Evolutionary conservation across 176 grass and related monocot species (phyloP), one percentile per base, ranked within the genome.

Genomic region (Rhynchospora breviuscula): DNA sequence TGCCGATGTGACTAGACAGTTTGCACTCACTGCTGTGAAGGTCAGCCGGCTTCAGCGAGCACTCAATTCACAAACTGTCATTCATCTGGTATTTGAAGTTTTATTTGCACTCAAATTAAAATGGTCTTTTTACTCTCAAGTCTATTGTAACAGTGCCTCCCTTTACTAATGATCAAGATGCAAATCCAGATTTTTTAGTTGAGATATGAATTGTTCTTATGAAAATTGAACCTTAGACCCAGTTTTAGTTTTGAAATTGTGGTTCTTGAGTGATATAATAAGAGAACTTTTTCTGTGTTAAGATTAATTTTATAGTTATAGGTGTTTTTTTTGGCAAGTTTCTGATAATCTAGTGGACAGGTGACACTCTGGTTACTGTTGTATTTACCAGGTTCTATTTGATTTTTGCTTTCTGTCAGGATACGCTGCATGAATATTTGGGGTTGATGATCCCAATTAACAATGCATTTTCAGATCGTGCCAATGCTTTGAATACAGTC

Each of bases 401-500:
- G 65, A 31, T 3, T n/a, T 84, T 81, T 88, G 22, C 67, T 79
- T 75, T 92, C 89, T 88, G 26, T 17, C 84, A 98, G 95, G 90
- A 85, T 77, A 83, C 81, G 49, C 86, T 98, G 79, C 88, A 91
- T 89, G 89, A 98, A 59, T 93, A 98, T 88, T 81, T 93, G 79
- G 90, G 87, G 63, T 58, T 85, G 21, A 93, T 98, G 92, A 85
- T 90, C 64, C 87, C 92, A 61, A 81, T 91, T 67, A 92, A 90
- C 64, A 91, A 87, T 67, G 95, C 95, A 87, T 98, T 98, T 89
- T 76, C 82, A 21, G 95, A 93, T 84, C 95, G 92, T 71, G 85
- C 89, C 18, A 87, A 49, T 72, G 87, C 92, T 87, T 89, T 98
- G 72, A 87, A 88, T 81, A 87, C 81, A 81, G 87, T 94, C 63